Evolutionary conservation across 768 basidiomycete genomes (phyloP).

Genomic region (Guyanaporus albipodus): DNA sequence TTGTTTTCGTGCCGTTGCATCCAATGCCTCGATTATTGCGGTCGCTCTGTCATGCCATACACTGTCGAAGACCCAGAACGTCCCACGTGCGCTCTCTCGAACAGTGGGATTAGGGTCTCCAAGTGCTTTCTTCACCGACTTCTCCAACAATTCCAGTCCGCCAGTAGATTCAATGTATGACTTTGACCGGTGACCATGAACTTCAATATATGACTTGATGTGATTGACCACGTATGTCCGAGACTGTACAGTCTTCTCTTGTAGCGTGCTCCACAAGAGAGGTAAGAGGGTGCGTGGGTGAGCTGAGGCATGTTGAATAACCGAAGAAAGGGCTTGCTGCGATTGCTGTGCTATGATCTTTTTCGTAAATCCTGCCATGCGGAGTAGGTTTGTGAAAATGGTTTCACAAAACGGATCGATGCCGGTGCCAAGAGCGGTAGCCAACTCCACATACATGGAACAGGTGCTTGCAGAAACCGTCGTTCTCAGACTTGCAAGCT

Average conservation of each 20-base stretch:
- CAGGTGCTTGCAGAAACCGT: constrained; percentile 82
- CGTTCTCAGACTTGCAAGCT: constrained; percentile 88
- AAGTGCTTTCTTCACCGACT: constrained; percentile 66
- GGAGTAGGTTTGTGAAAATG: constrained; percentile 70
- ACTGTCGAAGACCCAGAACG: constrained; percentile 77
- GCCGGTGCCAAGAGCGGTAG: constrained; percentile 54
- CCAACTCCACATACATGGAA: constrained; percentile 72
- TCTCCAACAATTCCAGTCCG: constrained; percentile 69
- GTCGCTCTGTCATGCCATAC: constrained; percentile 74
- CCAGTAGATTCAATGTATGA: constrained; percentile 64
- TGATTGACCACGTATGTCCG: constrained; percentile 67
- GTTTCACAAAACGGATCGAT: constrained; percentile 81
- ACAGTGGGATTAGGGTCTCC: constrained; percentile 78
- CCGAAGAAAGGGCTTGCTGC: constrained; percentile 62
- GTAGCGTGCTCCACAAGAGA: constrained; percentile 61
- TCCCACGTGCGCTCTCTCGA: constrained; percentile 61
- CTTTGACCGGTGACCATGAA: constrained; percentile 64
- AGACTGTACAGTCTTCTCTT: constrained; percentile 80
- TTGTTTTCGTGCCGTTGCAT: constrained; percentile 68
- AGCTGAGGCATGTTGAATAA: constrained; percentile 67
- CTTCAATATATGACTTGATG: constrained; percentile 68
- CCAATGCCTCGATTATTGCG: constrained; percentile 61
- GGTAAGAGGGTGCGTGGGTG: constrained; percentile 68
- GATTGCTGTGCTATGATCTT: constrained; percentile 87
- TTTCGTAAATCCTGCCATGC: constrained; percentile 89